Conservation (phyloP, 1,284 basidiomycete genomes). For the Pisolithus thermaeus region DNA sequence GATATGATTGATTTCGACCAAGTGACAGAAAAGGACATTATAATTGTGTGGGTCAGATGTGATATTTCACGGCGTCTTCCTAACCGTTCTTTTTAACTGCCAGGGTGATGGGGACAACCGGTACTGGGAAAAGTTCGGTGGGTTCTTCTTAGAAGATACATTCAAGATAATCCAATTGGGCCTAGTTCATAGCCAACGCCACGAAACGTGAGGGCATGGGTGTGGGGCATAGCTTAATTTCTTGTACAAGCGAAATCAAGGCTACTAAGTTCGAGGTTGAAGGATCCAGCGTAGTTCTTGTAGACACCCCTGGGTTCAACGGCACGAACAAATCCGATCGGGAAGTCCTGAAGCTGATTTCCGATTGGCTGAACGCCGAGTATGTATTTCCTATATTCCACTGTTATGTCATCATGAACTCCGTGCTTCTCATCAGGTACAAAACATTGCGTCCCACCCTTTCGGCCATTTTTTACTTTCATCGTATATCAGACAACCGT, state of each 20-base stretch:
- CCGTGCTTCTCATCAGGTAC: slow-evolving; percentile 23
- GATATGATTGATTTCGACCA: too few species aligned
- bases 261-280: slow-evolving; percentile 8
- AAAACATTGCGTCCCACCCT: slow-evolving; percentile 27
- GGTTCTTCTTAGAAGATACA: background rate
- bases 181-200: slow-evolving; percentile 23
- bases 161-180: background rate
- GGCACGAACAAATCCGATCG: slow-evolving; percentile 14
- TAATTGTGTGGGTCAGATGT: slow-evolving; percentile 16
- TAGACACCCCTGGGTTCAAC: slow-evolving; percentile 19
- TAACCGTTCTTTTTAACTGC: too few species aligned
- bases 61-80: background rate
- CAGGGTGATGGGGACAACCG: slow-evolving; percentile 22
- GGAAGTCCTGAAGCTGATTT: slow-evolving; percentile 20
- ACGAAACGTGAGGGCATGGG: slow-evolving; percentile 1
- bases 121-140: slow-evolving; percentile 22
- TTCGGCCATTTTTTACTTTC: slow-evolving; percentile 43
- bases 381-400: background rate
- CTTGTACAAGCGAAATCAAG: too few species aligned
- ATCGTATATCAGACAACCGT: slow-evolving; percentile 42
- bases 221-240: slow-evolving; percentile 11
- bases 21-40: slow-evolving; percentile 5
- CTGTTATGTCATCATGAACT: background rate
- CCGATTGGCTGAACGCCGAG: slow-evolving; percentile 19
- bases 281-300: slow-evolving; percentile 9